Evolutionary conservation across 75 land plant genomes (phyloP).

Genomic region (Adiantum capillusveneris): DNA sequence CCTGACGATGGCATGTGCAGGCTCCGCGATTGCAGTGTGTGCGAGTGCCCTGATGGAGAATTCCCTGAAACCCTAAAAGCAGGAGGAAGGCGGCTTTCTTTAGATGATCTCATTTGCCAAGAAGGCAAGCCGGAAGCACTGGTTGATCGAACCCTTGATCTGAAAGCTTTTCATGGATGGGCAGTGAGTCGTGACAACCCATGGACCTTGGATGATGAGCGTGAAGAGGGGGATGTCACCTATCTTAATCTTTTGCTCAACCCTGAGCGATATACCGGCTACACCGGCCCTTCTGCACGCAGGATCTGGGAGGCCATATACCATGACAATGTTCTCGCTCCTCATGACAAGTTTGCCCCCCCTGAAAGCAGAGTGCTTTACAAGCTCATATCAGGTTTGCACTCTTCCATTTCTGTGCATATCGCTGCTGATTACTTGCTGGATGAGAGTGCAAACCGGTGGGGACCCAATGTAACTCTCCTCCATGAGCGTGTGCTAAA

Average conservation of each 20-base stretch:
- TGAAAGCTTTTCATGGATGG: conserved; percentile 55
- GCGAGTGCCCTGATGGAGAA: conserved; percentile 92
- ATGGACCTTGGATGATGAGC: conserved; percentile 91
- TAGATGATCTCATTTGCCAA: conserved; percentile 63
- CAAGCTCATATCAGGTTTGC: conserved; percentile 88
- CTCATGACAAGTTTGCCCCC: conserved; percentile 28
- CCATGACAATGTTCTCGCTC: conserved; percentile 18
- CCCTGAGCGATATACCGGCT: conserved; percentile 91
- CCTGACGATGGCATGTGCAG: conserved; percentile 97
- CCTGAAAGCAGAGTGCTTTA: conserved; percentile 69
- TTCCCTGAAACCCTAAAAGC: conserved; percentile 68
- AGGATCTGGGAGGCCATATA: conserved; percentile 90
- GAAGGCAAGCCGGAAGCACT: conserved; percentile 82
- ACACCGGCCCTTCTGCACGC: conserved; percentile 75
- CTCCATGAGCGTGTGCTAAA: conserved; percentile 72
- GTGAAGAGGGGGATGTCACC: conserved; percentile 71
- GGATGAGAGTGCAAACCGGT: conserved; percentile 61
- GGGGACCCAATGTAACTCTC: conserved; percentile 69
- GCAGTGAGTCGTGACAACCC: conserved; percentile 83
- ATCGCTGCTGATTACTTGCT: conserved; percentile 88
- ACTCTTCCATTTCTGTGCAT: conserved; percentile 85
- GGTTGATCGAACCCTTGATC: conserved; percentile 83
- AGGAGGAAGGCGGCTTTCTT: conserved; percentile 8
- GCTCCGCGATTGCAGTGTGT: conserved; percentile 89
- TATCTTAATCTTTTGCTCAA: conserved; percentile 88